Percentiles rank a stretch among this genome's conserved stretches.
These are phyloP conservation scores for Yarrowia hollandica DNA, from an alignment of 805 yeast species.

Conservation along the genomic window DNA sequence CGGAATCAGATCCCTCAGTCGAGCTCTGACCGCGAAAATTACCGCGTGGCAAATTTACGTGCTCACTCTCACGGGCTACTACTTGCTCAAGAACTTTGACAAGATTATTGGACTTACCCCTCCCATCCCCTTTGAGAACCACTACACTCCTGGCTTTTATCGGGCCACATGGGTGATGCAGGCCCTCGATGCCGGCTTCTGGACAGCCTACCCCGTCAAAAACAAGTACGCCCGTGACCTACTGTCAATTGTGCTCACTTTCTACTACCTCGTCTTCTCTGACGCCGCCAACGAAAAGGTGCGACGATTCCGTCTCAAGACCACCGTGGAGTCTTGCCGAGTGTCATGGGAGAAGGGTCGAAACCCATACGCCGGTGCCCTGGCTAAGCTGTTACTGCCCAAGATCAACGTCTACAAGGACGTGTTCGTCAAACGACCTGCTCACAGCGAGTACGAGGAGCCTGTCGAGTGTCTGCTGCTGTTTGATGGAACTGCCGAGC, in stretches of 20 bases:
- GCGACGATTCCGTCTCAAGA: slow-evolving; percentile 35
- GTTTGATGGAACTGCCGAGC: slow-evolving; percentile 37
- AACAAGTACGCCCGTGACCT: slow-evolving; percentile 35
- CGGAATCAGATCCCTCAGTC: slow-evolving; percentile 31
- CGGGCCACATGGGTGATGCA: slow-evolving; percentile 39
- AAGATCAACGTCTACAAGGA: slow-evolving; percentile 31
- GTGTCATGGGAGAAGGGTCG: slow-evolving; percentile 39
- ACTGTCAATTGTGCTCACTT: slow-evolving; percentile 35
- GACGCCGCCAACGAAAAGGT: slow-evolving; percentile 40
- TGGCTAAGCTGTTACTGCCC: slow-evolving; percentile 33
- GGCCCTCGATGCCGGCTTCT: slow-evolving; percentile 40
- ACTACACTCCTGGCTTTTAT: slow-evolving; percentile 36
- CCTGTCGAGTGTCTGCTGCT: slow-evolving; percentile 34
- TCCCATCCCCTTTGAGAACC: slow-evolving; percentile 37
- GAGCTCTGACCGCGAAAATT: slow-evolving; percentile 31
- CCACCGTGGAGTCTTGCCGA: slow-evolving; percentile 37
- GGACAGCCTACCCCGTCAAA: slow-evolving; percentile 40
- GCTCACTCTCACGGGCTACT: slow-evolving; percentile 37
- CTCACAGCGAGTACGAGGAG: slow-evolving; percentile 32
- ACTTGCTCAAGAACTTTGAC: slow-evolving; percentile 39
- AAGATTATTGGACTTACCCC: slow-evolving; percentile 36
- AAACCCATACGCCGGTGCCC: slow-evolving; percentile 35
- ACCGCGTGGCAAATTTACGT: slow-evolving; percentile 40
- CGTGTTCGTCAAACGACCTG: slow-evolving; percentile 36
- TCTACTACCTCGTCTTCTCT: slow-evolving; percentile 38